Evolutionary conservation across 768 basidiomycete species (phyloP), one percentile per base, ranked within the genome.

Genomic region (Trametes meyenii): DNA sequence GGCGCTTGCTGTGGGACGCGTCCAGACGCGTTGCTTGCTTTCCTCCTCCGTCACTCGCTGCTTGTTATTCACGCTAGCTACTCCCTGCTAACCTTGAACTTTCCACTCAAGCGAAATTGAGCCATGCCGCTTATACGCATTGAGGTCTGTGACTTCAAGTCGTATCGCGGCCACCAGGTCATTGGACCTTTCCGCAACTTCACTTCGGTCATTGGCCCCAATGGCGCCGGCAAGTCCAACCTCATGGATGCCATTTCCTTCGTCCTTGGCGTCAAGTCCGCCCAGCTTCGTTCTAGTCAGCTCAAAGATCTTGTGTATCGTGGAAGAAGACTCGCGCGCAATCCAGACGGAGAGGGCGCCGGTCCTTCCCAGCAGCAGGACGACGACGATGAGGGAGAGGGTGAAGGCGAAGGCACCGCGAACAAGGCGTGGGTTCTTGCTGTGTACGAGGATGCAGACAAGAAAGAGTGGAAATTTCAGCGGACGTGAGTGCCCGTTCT

Each of bases 191-290:
- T 96, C 78, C 86, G 84, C 77, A 87, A 88, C 70, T 99, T 99
- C 76, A 96, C 96, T 0, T 96, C 94, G 12, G 83, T 98, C 56
- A 98, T 99, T 68, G 97, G 97, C 21, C 96, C 97, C 38, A 98
- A 99, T 88, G 96, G 97, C 59, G 94, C 96, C 0, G 97, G 97
- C 61, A 98, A 99, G 73, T 96, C 94, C 11, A 99, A 99, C 73
- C 85, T 98, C 58, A 98, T 98, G 97, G 97, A 99, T 72, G 97
- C 97, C 53, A 98, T 99, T 66, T 98, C 97, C 3, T 98, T 99
- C 72, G 97, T 98, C 10, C 87, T 99, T 6, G 97, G 97, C 33
- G 90, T 98, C 29, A 94, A 96, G 79, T 95, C 92, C 62, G 90
- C 88, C 2, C 94, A 97, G 65, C 81, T 99, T 36, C 84, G 96